phyloP scores from a whole-genome alignment of 805 yeast species.

The Ascoidea rubescens region DNA sequence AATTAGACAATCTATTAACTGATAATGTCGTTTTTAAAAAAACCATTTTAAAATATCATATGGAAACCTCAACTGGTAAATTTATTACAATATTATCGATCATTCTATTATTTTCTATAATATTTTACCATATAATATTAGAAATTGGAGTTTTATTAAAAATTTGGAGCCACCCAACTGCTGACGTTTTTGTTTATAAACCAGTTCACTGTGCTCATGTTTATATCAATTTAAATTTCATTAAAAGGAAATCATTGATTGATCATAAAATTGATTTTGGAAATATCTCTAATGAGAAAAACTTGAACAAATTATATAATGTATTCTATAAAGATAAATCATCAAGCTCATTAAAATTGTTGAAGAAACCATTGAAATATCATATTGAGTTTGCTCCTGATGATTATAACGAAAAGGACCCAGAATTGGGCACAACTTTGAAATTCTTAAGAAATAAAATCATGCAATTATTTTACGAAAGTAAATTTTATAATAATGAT shows the following conservation, averaged over 20 bases:
- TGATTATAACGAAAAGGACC: slow-evolving; percentile 52
- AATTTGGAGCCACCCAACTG: slow-evolving; percentile 36
- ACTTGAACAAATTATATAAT: not conserved
- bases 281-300: slow-evolving; percentile 7
- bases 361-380: slow-evolving; percentile 31
- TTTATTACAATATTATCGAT: slow-evolving; percentile 14
- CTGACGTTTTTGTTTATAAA: slow-evolving; percentile 52
- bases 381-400: slow-evolving; percentile 75
- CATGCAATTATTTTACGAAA: slow-evolving; percentile 38
- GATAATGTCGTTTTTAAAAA: not conserved
- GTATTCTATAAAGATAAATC: not conserved
- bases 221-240: slow-evolving; percentile 36
- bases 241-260: slow-evolving; percentile 7
- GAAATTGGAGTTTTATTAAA: slow-evolving; percentile 27
- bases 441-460: slow-evolving; percentile 45
- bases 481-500: slow-evolving; percentile 17
- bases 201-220: slow-evolving; percentile 75
- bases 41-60: slow-evolving; percentile 9
- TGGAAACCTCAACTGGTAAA: slow-evolving; percentile 1
- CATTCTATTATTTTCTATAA: slow-evolving; percentile 11
- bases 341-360: slow-evolving; percentile 9
- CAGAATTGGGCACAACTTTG: slow-evolving; percentile 59
- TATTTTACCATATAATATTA: slow-evolving; percentile 25
- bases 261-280: not conserved
- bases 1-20: too few relatives aligned